A percentile compares a stretch with the other conserved stretches of the same genome.
Conservation (phyloP, 2,329 filamentous ascomycete species). For the Penicillium olsonii region DNA sequence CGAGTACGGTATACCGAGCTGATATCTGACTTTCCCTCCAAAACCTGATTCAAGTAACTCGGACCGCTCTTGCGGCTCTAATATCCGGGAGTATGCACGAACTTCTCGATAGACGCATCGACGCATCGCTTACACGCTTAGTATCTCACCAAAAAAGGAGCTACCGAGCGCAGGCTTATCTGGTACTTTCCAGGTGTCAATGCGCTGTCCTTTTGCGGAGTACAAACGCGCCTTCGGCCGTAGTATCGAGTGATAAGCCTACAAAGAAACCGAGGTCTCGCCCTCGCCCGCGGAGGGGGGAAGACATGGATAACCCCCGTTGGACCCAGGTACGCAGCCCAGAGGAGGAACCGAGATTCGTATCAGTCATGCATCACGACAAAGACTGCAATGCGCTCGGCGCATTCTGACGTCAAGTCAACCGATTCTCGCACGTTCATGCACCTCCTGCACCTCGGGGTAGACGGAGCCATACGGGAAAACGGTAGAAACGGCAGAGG, state of each 20-base stretch:
- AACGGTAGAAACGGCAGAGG: constrained; percentile 6
- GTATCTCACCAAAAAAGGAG: not conserved
- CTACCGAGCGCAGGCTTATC: constrained; percentile 8
- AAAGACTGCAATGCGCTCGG: constrained; percentile 9
- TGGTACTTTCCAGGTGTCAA: constrained; percentile 8
- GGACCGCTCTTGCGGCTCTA: constrained; percentile 6
- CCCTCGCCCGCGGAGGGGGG: not conserved
- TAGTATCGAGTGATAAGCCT: not conserved
- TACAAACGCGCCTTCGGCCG: not conserved
- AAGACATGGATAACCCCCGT: constrained; percentile 7
- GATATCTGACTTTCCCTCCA: not conserved
- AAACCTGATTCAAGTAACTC: not conserved
- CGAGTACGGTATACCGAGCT: not conserved
- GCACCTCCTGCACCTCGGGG: constrained; percentile 23
- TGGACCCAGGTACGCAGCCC: not conserved
- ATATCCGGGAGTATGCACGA: not conserved
- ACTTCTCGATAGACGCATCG: constrained; percentile 1
- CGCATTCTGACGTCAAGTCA: constrained; percentile 22
- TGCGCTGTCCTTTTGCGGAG: constrained; percentile 10
- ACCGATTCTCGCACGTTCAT: not conserved
- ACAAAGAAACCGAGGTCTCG: not conserved
- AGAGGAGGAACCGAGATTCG: not conserved
- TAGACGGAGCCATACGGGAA: constrained; percentile 10
- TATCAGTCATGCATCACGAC: constrained; percentile 6
- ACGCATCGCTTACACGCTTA: not conserved